These are phyloP conservation scores for Paraphaeosphaeria sporulosa DNA, from an alignment of 2,329 filamentous ascomycete species.

Conservation along the genomic window DNA sequence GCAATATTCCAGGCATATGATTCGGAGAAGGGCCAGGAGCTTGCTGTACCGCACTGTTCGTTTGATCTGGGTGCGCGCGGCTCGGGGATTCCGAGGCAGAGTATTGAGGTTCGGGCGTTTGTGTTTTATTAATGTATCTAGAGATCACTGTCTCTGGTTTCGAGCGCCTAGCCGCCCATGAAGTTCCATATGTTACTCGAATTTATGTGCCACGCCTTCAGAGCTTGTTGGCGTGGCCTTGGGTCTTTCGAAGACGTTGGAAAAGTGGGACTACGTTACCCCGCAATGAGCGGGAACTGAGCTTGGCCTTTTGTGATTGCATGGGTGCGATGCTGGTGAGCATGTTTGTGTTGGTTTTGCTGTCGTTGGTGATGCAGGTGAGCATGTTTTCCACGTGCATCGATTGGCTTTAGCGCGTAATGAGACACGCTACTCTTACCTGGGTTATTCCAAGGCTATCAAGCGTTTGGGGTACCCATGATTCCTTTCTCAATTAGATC, in stretches of 20 bases:
- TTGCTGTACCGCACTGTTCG: conserved; percentile 20
- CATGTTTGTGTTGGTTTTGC: conserved; percentile 8
- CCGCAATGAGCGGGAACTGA: background rate
- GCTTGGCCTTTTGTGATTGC: background rate
- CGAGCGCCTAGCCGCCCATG: background rate
- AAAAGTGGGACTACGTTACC: background rate
- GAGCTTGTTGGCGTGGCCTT: background rate
- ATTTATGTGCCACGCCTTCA: background rate
- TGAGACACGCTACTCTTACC: no score
- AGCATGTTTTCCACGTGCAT: background rate
- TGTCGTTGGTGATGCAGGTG: background rate
- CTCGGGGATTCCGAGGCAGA: conserved; percentile 55
- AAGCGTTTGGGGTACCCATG: no score
- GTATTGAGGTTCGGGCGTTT: conserved; percentile 64
- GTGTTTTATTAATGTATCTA: conserved; percentile 51
- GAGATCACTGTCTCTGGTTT: no score
- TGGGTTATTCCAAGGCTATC: no score
- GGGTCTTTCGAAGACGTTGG: background rate
- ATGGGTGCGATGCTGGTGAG: background rate
- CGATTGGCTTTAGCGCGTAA: background rate
- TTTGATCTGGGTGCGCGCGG: conserved; percentile 18
- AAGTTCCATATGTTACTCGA: background rate
- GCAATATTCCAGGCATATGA: conserved; percentile 17
- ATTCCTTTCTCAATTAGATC: no score
- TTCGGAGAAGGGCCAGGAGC: conserved; percentile 14